phyloP scores from a whole-genome alignment of 768 basidiomycete species.

The Lentinula guzmanii region DNA sequence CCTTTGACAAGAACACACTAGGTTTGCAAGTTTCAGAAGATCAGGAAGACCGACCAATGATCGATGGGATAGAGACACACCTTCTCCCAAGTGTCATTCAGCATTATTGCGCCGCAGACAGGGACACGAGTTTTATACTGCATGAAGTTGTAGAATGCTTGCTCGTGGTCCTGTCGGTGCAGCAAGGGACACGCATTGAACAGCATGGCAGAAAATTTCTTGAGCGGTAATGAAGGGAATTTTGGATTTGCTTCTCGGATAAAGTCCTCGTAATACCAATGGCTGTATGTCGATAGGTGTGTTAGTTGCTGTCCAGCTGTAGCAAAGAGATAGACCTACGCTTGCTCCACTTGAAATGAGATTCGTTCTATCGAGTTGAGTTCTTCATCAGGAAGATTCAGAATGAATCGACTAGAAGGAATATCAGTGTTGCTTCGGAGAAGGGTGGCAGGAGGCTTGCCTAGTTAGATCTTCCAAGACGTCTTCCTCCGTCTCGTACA shows the following conservation, averaged over 20 bases:
- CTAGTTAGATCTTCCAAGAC: constrained; percentile 90
- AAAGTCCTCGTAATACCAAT: constrained; percentile 99
- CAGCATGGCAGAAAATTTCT: constrained; percentile 89
- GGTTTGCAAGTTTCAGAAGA: background rate
- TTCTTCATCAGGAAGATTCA: constrained; percentile 94
- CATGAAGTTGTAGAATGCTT: constrained; percentile 87
- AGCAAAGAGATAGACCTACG: constrained; percentile 49
- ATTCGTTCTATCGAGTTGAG: constrained; percentile 86
- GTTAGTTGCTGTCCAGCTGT: constrained; percentile 8
- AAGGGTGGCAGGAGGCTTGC: constrained; percentile 28
- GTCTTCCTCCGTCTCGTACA: constrained; percentile 74
- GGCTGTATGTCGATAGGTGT: constrained; percentile 41
- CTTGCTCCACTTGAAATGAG: constrained; percentile 99
- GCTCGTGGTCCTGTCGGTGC: constrained; percentile 80
- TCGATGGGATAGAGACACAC: constrained; percentile 30
- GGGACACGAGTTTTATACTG: constrained; percentile 95
- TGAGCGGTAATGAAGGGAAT: constrained; percentile 83
- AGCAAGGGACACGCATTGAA: constrained; percentile 82
- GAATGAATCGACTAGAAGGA: constrained; percentile 76
- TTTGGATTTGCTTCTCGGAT: constrained; percentile 86
- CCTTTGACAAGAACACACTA: constrained; percentile 98
- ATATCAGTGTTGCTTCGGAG: constrained; percentile 6
- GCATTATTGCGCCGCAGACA: constrained; percentile 95
- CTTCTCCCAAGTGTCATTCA: constrained; percentile 91
- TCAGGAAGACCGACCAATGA: constrained; percentile 7